These are phyloP conservation scores for Zygoascus tannicola DNA, from an alignment of 805 yeast species.

Conservation along the genomic window DNA sequence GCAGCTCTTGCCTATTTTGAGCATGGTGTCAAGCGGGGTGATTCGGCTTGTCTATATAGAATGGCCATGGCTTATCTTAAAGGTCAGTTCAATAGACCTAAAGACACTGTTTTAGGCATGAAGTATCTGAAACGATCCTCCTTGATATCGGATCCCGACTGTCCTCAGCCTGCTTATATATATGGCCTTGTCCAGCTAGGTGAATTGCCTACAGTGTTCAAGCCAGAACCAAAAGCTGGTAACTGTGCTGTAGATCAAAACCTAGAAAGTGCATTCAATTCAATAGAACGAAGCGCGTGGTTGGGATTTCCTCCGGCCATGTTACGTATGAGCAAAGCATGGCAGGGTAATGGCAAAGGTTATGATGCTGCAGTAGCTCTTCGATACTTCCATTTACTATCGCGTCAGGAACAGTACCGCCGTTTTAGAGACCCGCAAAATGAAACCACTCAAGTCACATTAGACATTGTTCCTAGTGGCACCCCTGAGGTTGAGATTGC, in stretches of 20 bases:
- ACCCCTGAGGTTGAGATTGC: constrained; percentile 32
- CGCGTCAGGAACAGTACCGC: constrained; percentile 28
- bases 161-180: constrained; percentile 31
- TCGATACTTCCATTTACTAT: constrained; percentile 27
- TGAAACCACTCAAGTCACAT: not conserved
- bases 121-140: constrained; percentile 23
- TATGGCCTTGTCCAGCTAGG: constrained; percentile 30
- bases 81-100: constrained; percentile 25
- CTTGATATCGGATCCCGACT: constrained; percentile 28
- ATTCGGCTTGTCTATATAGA: constrained; percentile 33
- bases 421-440: constrained; percentile 13
- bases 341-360: constrained; percentile 26
- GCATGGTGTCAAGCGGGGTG: constrained; percentile 29
- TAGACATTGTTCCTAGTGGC: constrained; percentile 20
- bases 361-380: constrained; percentile 26
- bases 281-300: constrained; percentile 29
- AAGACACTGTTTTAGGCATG: constrained; percentile 20
- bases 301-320: constrained; percentile 31
- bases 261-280: constrained; percentile 20
- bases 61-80: constrained; percentile 27
- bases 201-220: constrained; percentile 17
- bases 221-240: not conserved
- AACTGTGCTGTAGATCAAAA: not conserved
- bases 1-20: constrained; percentile 27
- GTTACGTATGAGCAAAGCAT: constrained; percentile 29